A percentile compares a stretch with the other conserved stretches of the same genome.
Evolutionary conservation across 1,284 basidiomycete species (phyloP).

Genomic region (Ceratobasidium theobromae): DNA sequence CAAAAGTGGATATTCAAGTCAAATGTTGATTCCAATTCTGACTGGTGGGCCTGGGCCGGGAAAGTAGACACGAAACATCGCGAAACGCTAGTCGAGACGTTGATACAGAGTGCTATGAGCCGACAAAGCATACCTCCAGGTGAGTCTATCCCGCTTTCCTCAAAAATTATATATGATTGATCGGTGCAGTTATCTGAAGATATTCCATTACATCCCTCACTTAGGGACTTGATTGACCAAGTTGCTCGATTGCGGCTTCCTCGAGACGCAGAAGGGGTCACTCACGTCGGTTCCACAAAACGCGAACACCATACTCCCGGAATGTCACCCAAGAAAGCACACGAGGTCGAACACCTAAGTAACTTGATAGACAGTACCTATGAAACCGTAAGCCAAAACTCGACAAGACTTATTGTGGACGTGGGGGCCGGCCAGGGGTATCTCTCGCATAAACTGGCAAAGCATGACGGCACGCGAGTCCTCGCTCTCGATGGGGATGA

Average conservation of each 20-base stretch:
- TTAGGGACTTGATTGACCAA: not conserved
- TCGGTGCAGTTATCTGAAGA: conserved; percentile 3
- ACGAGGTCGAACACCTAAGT: conserved; percentile 35
- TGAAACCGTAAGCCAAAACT: not conserved
- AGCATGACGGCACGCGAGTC: conserved; percentile 4
- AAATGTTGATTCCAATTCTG: not conserved
- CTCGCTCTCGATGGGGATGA: conserved; percentile 34
- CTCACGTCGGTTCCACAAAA: not conserved
- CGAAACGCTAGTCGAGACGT: not conserved
- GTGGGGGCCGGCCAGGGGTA: conserved; percentile 37
- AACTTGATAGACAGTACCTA: conserved; percentile 15
- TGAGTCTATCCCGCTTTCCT: not conserved
- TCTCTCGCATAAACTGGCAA: conserved; percentile 31
- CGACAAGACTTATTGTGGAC: conserved; percentile 29
- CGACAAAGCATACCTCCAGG: not conserved
- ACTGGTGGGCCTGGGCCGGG: conserved; percentile 19
- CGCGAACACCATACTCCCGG: conserved; percentile 3
- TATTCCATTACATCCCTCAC: not conserved
- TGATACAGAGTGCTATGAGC: not conserved
- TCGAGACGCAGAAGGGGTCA: not conserved
- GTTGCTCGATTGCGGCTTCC: conserved; percentile 1
- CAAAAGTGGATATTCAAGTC: not conserved
- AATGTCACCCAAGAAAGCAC: conserved; percentile 35
- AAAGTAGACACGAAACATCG: not conserved
- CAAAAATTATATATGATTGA: not conserved